Base-by-base conservation (phyloP, 1,139 yeast species). In the Candida buenavistaensis region DNA sequence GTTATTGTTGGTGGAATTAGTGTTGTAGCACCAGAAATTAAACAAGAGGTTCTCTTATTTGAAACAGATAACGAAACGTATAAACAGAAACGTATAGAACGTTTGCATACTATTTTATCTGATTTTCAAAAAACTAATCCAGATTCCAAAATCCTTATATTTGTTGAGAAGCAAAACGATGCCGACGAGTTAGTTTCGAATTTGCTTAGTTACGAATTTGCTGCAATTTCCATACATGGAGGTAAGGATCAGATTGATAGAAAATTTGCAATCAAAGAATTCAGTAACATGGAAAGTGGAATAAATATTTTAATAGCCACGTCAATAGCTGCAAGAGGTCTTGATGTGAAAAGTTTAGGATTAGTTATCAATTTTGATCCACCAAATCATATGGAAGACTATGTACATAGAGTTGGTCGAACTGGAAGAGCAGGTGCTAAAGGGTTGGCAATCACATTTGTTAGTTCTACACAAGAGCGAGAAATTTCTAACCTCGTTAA, bases 321-420 rank as follows among this genome's bases (percentile, higher is more conserved):
- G 0, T 92, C 96, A 1, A 84, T 92, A 14, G 90, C 97, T 2
- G 96, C 98, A 0, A 69, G 99, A 44, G 99, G 99, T 0, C 63
- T 92, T 21, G 97, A 92, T 59, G 96, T 94, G 9, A 84, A 87
- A 38, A 84, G 82, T 20, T 72, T 92, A 23, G 80, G 80, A 37
- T 59, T 89, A 28, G 97, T 92, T 2, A 68, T 92, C 7, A 86
- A 92, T 47, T 92, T 77, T 53, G 96, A 92, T 54, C 82, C 96
- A 0, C 96, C 97, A 0, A 85, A 75, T 45, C 96, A 92, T 44
- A 75, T 90, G 74, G 97, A 95, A 44, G 98, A 94, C 55, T 92
- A 92, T 52, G 95, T 94, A 5, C 99, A 92, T 59, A 72, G 98
- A 19, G 96, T 90, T 0, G 99, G 99, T 0, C 69, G 99, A 44